Percentiles rank a stretch among this genome's conserved stretches.
phyloP scores from a whole-genome alignment of 768 basidiomycete species.

The Naganishia onofrii region DNA sequence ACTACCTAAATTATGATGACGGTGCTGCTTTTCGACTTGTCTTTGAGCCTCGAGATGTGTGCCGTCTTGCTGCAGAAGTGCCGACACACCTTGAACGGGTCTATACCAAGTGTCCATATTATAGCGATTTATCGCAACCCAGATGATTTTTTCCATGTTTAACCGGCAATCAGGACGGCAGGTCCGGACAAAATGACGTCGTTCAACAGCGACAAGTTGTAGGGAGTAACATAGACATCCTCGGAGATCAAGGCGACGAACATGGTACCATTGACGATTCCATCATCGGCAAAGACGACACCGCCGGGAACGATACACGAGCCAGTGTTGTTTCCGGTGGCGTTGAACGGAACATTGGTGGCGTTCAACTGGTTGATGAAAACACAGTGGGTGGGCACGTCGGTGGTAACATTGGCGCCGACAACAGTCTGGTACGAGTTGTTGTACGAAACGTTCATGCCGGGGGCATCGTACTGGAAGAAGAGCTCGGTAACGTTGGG shows the following conservation, averaged over 20 bases:
- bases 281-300: constrained; percentile 55
- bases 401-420: constrained; percentile 53
- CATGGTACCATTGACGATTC: constrained; percentile 61
- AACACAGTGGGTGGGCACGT: constrained; percentile 58
- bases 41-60: not conserved
- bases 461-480: constrained; percentile 62
- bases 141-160: not conserved
- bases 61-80: constrained; percentile 12
- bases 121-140: not conserved
- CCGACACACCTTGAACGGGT: not conserved
- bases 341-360: constrained; percentile 60
- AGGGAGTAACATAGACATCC: constrained; percentile 61
- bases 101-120: constrained; percentile 7
- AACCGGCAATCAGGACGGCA: constrained; percentile 58
- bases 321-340: constrained; percentile 55
- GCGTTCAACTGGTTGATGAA: constrained; percentile 66
- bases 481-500: constrained; percentile 56
- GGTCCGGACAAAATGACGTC: constrained; percentile 62
- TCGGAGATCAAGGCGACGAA: constrained; percentile 60
- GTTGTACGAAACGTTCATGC: constrained; percentile 59
- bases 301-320: constrained; percentile 59
- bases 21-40: not conserved
- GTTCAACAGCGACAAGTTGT: constrained; percentile 59
- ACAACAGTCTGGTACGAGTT: constrained; percentile 58
- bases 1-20: not conserved